Base-by-base conservation (phyloP, 352 stramenopile genomes). In the Pythium guiyangense region DNA sequence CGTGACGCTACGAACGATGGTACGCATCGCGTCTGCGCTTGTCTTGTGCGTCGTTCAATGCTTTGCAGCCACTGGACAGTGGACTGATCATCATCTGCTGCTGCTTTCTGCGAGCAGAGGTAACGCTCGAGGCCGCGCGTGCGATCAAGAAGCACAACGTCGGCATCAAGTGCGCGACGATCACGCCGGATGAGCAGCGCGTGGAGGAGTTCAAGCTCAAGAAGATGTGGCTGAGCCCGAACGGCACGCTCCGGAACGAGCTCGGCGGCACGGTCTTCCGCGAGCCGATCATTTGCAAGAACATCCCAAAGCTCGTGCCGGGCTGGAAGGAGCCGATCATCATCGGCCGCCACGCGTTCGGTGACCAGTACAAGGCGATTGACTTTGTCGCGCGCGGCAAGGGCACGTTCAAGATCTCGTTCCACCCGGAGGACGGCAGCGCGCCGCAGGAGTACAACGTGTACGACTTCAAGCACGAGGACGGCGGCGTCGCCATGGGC, bases 91-190 rank as follows among this genome's bases (percentile, higher is more conserved):
- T 2, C 1, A 4, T 9, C 8, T 37, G 4, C 4, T 37, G 31
- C 31, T 37, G 22, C 31, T 0, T 37, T 31, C 0, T 25, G 12
- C n/a, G 17, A 27, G 44, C 52, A 79, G 62, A 88, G 57, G 84
- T 94, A 54, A 94, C 86, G 49, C 57, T 94, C 17, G 66, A 94
- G 47, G 86, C 86, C 4, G 86, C 86, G 20, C 59, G 64, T 29
- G 85, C 87, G 15, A 96, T 96, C 67, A 77, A 81, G 59, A 69
- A 77, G 60, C 72, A 87, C 69, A 74, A 90, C 58, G 82, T 92
- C 44, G 86, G 84, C 54, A 94, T 95, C 71, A 96, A 96, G 59
- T 96, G 84, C 65, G 86, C 85, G 49, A 96, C 86, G 48, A 96
- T 95, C 71, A 96, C 86, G 42, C 86, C 86, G 4, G 86, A 96